Percentiles rank a stretch among this genome's conserved stretches.
Evolutionary conservation across 441 rosid genomes (phyloP).

Genomic region (Adansonia rubrostipa): DNA sequence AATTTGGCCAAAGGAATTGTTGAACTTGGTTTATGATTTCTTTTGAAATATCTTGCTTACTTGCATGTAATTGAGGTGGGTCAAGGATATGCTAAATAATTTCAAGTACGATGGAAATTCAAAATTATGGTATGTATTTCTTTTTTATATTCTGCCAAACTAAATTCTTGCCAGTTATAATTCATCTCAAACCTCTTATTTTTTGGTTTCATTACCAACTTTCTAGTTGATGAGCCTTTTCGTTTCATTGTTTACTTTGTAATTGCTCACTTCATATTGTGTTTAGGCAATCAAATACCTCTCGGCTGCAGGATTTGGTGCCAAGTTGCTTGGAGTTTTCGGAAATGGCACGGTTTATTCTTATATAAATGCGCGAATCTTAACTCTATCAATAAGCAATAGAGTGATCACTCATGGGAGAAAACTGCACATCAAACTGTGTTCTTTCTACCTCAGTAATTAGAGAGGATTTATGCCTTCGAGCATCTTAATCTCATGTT

Average conservation of each 20-base stretch:
- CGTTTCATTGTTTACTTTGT: conserved; percentile 20
- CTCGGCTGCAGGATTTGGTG: conserved; percentile 97
- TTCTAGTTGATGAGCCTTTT: not conserved
- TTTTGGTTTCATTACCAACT: not conserved
- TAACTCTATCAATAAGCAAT: conserved; percentile 58
- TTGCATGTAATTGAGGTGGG: not conserved
- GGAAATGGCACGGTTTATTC: conserved; percentile 97
- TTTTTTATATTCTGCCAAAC: conserved; percentile 24
- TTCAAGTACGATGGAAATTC: not conserved
- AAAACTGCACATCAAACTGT: not conserved
- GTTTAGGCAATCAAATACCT: conserved; percentile 90
- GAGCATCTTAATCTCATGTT: conserved; percentile 2
- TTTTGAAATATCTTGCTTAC: conserved; percentile 6
- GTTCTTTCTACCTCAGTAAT: not conserved
- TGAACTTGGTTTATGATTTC: not conserved
- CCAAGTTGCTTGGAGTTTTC: conserved; percentile 87
- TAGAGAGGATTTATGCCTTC: not conserved
- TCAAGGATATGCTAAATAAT: not conserved
- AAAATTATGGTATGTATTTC: not conserved
- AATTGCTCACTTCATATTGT: conserved; percentile 25
- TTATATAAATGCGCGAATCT: conserved; percentile 83
- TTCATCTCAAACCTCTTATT: not conserved
- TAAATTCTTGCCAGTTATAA: conserved; percentile 15
- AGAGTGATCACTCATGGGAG: not conserved
- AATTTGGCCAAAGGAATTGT: not conserved